Conservation (phyloP, 768 basidiomycete genomes). For the Trametes maxima region DNA sequence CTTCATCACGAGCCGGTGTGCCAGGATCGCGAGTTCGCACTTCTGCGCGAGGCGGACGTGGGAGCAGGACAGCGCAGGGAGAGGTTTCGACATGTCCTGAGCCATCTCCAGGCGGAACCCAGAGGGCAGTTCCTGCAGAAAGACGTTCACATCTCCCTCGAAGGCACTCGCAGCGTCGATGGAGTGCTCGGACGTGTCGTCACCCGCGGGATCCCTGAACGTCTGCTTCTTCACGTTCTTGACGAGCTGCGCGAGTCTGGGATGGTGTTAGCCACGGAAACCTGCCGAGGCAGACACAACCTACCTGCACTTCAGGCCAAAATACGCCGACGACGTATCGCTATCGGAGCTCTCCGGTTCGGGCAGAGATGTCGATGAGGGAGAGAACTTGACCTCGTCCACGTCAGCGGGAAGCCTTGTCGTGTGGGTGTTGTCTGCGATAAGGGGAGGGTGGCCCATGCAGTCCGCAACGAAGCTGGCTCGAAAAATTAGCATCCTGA, state of each 20-base stretch:
- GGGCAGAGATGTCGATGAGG: conserved; percentile 48
- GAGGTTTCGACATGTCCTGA: conserved; percentile 30
- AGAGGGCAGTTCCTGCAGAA: conserved; percentile 53
- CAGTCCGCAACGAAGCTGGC: conserved; percentile 69
- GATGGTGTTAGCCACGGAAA: background rate
- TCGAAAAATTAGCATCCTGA: background rate
- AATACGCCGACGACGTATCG: conserved; percentile 46
- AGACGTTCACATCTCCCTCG: conserved; percentile 58
- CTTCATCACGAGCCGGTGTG: conserved; percentile 62
- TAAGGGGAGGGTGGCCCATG: conserved; percentile 62
- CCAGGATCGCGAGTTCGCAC: conserved; percentile 61
- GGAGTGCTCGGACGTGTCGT: conserved; percentile 41
- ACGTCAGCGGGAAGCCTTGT: conserved; percentile 59
- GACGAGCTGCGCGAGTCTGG: conserved; percentile 63
- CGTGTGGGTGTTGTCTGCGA: conserved; percentile 56
- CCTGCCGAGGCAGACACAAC: background rate
- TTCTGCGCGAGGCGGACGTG: conserved; percentile 51
- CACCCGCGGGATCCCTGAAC: conserved; percentile 39
- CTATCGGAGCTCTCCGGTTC: conserved; percentile 30
- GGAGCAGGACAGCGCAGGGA: conserved; percentile 29
- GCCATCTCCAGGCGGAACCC: conserved; percentile 48
- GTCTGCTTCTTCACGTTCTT: conserved; percentile 60
- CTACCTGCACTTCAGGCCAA: conserved; percentile 64
- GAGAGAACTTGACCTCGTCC: conserved; percentile 54
- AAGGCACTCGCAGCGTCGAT: conserved; percentile 63